Percentiles rank a stretch among this genome's conserved stretches.
Conservation (phyloP, 306 rosid species). For the Vigna trinervia region DNA sequence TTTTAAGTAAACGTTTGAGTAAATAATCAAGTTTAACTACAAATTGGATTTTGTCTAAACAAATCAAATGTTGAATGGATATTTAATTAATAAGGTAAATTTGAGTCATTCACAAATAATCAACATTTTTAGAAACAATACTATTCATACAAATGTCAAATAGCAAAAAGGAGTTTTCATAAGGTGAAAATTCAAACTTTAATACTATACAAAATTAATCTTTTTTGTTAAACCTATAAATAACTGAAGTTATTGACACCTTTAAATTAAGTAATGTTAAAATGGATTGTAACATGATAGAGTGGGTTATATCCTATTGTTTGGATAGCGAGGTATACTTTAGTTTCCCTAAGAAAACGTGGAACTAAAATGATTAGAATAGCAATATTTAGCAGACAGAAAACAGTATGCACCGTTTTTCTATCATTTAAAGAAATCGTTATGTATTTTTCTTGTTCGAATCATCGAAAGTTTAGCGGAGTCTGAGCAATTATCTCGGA, state of each 20-base stretch:
- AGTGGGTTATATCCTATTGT: not conserved
- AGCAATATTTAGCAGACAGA: not conserved
- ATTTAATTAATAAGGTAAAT: no score
- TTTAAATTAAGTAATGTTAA: not conserved
- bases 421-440: not conserved
- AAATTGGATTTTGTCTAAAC: not conserved
- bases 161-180: no score
- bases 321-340: not conserved
- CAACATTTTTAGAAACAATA: no score
- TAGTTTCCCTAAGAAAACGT: not conserved
- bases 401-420: not conserved
- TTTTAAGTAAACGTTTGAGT: not conserved
- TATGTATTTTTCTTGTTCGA: not conserved
- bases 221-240: not conserved
- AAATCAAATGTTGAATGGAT: no score
- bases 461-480: constrained; percentile 10
- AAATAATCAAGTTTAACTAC: not conserved
- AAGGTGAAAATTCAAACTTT: no score
- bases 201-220: no score
- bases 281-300: constrained; percentile 1
- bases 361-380: not conserved
- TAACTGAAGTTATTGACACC: not conserved
- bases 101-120: no score
- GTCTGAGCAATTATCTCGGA: constrained; percentile 38
- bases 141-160: no score